These are phyloP conservation scores for Knoxdaviesia capensis DNA, from an alignment of 2,329 filamentous ascomycete species.

Conservation along the genomic window DNA sequence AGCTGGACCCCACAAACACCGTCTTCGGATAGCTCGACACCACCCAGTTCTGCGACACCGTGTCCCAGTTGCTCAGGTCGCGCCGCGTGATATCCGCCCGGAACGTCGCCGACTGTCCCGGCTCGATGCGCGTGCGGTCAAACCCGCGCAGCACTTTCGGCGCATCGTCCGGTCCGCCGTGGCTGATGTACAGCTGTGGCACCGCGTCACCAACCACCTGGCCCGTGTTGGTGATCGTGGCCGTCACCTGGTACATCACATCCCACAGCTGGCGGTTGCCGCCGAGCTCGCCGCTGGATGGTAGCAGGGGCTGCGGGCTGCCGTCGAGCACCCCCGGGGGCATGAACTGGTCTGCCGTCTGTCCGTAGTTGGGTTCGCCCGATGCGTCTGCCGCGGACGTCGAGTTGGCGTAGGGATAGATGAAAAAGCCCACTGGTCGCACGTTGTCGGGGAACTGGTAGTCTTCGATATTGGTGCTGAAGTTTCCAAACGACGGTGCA, in stretches of 20 bases:
- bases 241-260: constrained; percentile 44
- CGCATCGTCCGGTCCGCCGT: constrained; percentile 59
- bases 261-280: constrained; percentile 49
- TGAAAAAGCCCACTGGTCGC: constrained; percentile 29
- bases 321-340: constrained; percentile 36
- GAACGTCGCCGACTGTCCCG: constrained; percentile 50
- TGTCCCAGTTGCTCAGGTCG: constrained; percentile 79
- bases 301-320: constrained; percentile 31
- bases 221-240: constrained; percentile 54
- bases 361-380: constrained; percentile 37
- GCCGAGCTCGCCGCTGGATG: constrained; percentile 33
- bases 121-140: constrained; percentile 49
- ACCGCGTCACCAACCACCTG: constrained; percentile 45
- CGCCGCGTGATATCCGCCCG: constrained; percentile 50
- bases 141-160: constrained; percentile 55
- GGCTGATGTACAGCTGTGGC: constrained; percentile 58
- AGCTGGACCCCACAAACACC: constrained; percentile 33
- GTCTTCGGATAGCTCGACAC: constrained; percentile 29
- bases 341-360: constrained; percentile 35
- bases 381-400: constrained; percentile 35
- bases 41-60: constrained; percentile 65
- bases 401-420: constrained; percentile 57
- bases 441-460: constrained; percentile 48
- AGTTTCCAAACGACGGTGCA: constrained; percentile 44
- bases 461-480: constrained; percentile 38